Percentiles rank a stretch among this genome's conserved stretches.
Conservation (phyloP, 768 basidiomycete species). For the Suillus decipiens region DNA sequence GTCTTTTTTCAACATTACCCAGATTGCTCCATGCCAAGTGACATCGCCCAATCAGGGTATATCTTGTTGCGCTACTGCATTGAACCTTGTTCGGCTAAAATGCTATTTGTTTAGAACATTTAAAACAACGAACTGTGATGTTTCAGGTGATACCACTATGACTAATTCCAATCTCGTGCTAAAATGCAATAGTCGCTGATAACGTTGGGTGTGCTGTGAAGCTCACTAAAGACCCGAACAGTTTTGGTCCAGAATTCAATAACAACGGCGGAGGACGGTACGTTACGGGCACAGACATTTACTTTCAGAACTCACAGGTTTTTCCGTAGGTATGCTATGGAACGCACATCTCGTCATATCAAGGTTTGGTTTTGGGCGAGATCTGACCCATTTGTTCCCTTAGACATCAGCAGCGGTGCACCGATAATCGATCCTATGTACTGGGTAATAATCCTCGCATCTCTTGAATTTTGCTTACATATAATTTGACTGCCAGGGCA, state of each 20-base stretch:
- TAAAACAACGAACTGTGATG: conserved; percentile 17
- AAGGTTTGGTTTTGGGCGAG: conserved; percentile 49
- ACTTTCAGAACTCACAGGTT: conserved; percentile 5
- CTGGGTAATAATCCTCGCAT: too few species aligned
- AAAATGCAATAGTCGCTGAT: not conserved
- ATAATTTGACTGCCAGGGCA: too few species aligned
- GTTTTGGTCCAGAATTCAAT: too few species aligned
- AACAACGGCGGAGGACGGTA: too few species aligned
- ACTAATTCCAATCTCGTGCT: not conserved
- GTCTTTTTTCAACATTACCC: not conserved
- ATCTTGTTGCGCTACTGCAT: not conserved
- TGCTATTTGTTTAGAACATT: not conserved
- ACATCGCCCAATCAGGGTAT: not conserved
- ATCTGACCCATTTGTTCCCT: conserved; percentile 23
- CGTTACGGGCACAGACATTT: too few species aligned
- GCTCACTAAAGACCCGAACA: too few species aligned
- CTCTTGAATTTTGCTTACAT: too few species aligned
- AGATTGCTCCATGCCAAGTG: conserved; percentile 25
- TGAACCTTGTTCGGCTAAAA: not conserved
- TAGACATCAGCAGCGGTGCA: conserved; percentile 24
- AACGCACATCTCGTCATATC: conserved; percentile 36
- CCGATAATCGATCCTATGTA: conserved; percentile 21
- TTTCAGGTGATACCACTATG: not conserved
- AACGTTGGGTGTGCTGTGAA: too few species aligned
- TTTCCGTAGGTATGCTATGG: conserved; percentile 41